Evolutionary conservation across 441 rosid genomes (phyloP), one percentile per base, ranked within the genome.

Genomic region (Jatropha multifida): DNA sequence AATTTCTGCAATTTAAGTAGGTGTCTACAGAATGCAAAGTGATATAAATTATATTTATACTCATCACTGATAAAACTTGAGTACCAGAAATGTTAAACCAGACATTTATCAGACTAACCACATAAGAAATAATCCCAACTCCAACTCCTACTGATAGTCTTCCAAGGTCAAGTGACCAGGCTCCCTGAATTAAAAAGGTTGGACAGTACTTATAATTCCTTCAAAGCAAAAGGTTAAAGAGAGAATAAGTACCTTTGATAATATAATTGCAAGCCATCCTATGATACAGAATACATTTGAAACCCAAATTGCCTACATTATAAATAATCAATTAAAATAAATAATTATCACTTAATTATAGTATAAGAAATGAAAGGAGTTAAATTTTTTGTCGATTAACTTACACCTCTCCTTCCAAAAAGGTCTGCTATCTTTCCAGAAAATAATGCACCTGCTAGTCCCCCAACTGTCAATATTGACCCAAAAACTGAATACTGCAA

Each of bases 1-100:
- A 44, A 75, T 68, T 59, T 75, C 78, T 59, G 78, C 73, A 4
- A 75, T 48, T 7, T 74, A 74, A 56, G 66, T 65, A 4, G 77
- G 77, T 1, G 68, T 71, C 77, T 74, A 41, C 15, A n/a, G 56
- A 48, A 48, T 20, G 40, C 5, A 68, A 68, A 44, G 38, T 26
- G 54, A 44, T 5, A 51, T 15, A 15, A 14, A 32, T 32, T 2
- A 32, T 32, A 32, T 32, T 32, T 32, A 32, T 32, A 32, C 32
- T 2, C 32, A 32, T 32, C 32, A 32, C 7, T 18, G 0, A 7
- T 7, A 5, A 20, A 23, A 58, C 7, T 7, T 5, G 15, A 51
- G 14, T 44, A 11, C 1, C 2, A 44, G 48, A 40, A 51, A 32
- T 32, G 32, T 32, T 32, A 32, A 32, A 32, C 2, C 3, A 14